Base-by-base conservation (phyloP, 257 asterid species). In the Nicotiana paniculata region DNA sequence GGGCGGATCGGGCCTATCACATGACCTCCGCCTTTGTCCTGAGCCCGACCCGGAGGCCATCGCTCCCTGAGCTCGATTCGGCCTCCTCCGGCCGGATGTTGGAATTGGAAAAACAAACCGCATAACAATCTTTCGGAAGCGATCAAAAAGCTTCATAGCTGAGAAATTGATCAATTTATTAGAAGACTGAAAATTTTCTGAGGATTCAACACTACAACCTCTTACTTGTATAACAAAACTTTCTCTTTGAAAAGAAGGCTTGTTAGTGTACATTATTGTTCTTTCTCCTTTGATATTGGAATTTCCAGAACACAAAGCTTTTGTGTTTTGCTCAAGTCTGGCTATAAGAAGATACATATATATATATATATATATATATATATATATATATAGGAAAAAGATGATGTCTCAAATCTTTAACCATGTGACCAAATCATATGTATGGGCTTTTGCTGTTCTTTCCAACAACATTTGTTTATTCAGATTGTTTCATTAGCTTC, bases 361-460 rank as follows among this genome's bases (percentile, higher is more conserved):
- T 15, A 55, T 57, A 57, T 74, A 46, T 72, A 74, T 74, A 35
- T 57, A 57, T 74, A 46, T 72, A 74, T 74, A 24, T 72, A 70
- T 70, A 70, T 15, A 55, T 57, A 57, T 74, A 46, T 72, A 74
- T 74, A 35, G 48, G 84, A 35, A 66, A 67, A 81, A 30, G 66
- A n/a, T 67, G 69, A 65, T 6, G 79, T 35, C 13, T 68, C 26
- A 68, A 32, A 46, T 46, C 62, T 33, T 61, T 46, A 61, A 28
- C 69, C 85, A 83, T 83, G 85, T 83, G 85, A 83, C 43, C 82
- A 83, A 83, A 83, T 83, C 82, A 83, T 83, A 76, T 77, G 28
- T 81, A 83, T 77, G 70, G 82, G 82, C 51, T 76, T 61, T 28
- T 67, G 53, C 12, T 77, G 61, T 77, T 82, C 77, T 62, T 51